Base-by-base conservation (phyloP, 2,329 filamentous ascomycete genomes). In the Botryosphaeria dothidea region DNA sequence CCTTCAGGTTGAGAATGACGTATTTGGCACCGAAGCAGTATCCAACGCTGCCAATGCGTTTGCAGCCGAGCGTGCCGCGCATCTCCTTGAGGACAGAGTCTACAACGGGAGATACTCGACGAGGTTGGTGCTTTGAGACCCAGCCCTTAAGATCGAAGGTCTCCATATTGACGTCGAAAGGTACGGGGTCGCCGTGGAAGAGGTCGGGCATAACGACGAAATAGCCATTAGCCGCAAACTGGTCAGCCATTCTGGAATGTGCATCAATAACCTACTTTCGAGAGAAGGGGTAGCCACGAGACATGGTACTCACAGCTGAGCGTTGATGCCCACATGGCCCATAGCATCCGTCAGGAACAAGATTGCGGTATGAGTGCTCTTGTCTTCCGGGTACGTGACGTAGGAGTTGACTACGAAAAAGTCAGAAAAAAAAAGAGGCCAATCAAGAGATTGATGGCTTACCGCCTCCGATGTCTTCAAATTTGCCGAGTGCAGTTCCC, bases 161-260 rank as follows among this genome's bases (percentile, higher is more conserved):
- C 17, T 74, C 78, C 6, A 81, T 77, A 51, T 79, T 81, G 52
- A 79, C 80, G 73, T 88, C 84, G 67, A 89, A 71, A 1, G 79
- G 72, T 62, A 91, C 75, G 13, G 86, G 74, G 71, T 92, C 88
- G 66, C 88, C 89, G 67, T 87, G 83, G 82, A 92, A 91, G 58
- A 90, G 77, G 75, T 93, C 91, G 27, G 90, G 85, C 67, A 93
- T 83, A 46, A 92, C 79, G 64, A 85, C 84, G 64, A 88, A 81
- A 79, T 92, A 92, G 69, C 89, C 91, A 74, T 90, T 90, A 68
- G 86, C 85, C 63, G 91, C 91, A 74, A 85, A 90, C 72, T 91
- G 86, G 80, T 93, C 91, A 66, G 90, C 90, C 70, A 92, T 85
- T 67, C 75, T 78, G 34, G 29, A 27, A 21, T 4, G 23, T 17